Base-by-base conservation (phyloP, 129 eudicot genomes). In the Flaveria ramosissima region DNA sequence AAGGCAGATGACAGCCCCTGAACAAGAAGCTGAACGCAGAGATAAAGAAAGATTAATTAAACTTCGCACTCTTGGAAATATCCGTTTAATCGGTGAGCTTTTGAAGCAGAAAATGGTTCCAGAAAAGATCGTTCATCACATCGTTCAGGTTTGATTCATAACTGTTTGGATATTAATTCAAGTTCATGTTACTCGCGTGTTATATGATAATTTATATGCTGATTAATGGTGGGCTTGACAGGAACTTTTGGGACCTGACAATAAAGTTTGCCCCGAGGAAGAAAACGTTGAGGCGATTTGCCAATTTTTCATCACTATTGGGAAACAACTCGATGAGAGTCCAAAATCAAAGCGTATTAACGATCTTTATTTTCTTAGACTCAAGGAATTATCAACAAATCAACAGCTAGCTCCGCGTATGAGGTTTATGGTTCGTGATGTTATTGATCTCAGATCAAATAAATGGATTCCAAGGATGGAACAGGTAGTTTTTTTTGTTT, bases 81-180 rank as follows among this genome's bases (percentile, higher is more conserved):
- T 93, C 1, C 92, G 90, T 66, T 85, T 93, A 32, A 93, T 93
- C 65, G 97, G 98, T 19, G 98, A 93, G 88, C 97, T 93, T 76
- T 75, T 93, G 84, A 90, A 90, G 84, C 96, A 93, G 73, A 93
- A 85, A 73, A 93, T 93, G 93, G 93, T 93, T 51, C 91, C 97
- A 3, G 97, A 90, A 79, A 88, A 75, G 83, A 88, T 93, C 60
- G 98, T 90, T 75, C 98, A 87, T 76, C 98, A 93, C 83, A 88
- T 93, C 66, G 97, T 90, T 82, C 95, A 83, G 97, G 97, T 92
- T 84, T 10, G 50, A 30, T 60, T 13, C 14, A 30, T 63, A n/a
- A 7, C 16, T 63, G 21, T 63, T 30, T 63, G 5, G 13, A 63
- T 27, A 63, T 2, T 32, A 27, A 15, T 63, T 13, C 7, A 8